Evolutionary conservation across 139 green algal genomes (phyloP).

Genomic region (Limnomonas spitsbergensis): DNA sequence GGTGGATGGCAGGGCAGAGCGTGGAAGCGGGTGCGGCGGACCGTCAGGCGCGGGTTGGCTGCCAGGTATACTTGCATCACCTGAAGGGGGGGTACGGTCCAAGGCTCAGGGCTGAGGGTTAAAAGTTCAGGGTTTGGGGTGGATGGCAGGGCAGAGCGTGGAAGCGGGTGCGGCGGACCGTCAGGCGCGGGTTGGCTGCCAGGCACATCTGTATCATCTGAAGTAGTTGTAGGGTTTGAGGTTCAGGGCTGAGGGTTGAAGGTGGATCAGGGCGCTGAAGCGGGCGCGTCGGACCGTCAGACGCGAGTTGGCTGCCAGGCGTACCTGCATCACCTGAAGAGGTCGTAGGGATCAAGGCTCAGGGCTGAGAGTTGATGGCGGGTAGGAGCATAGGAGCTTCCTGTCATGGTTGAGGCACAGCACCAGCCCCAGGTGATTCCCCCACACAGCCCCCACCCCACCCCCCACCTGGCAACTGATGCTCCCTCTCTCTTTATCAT

Average conservation of each 20-base stretch:
- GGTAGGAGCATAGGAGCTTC: too few species aligned
- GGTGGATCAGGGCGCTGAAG: too few species aligned
- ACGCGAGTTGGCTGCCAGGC: conserved; percentile 58
- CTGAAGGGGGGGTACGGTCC: conserved; percentile 33
- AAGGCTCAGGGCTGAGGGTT: too few species aligned
- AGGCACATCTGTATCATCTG: conserved; percentile 82
- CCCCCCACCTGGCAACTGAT: too few species aligned
- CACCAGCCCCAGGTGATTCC: too few species aligned
- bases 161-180: conserved; percentile 82
- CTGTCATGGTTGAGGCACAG: too few species aligned
- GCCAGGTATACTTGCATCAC: conserved; percentile 73
- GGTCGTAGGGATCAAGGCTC: neutral
- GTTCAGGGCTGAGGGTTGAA: too few species aligned
- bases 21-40: conserved; percentile 87
- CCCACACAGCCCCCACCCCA: too few species aligned
- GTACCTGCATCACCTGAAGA: conserved; percentile 76
- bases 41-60: conserved; percentile 64
- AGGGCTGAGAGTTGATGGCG: too few species aligned
- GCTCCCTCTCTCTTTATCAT: too few species aligned
- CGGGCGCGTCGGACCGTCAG: conserved; percentile 73
- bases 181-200: conserved; percentile 63
- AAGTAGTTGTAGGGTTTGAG: neutral
- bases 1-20: conserved; percentile 38
- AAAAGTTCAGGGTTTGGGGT: too few species aligned
- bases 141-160: conserved; percentile 47